Conservation (phyloP, 192 early-diverging fungal species). For the Coemansia sp. region DNA sequence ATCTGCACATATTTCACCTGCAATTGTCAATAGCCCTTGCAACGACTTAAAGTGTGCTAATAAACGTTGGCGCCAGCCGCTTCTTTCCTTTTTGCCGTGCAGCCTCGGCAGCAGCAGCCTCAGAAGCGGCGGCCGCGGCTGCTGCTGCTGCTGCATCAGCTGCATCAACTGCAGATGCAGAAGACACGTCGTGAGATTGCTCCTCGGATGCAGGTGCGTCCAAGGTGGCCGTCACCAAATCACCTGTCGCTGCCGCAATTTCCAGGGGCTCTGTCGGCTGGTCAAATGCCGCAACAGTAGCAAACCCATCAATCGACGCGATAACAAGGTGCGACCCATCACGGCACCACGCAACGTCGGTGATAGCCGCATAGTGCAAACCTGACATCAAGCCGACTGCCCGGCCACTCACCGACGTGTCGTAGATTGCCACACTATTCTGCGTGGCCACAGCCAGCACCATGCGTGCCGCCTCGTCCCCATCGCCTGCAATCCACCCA, state of each 20-base stretch:
- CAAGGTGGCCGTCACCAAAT: not conserved
- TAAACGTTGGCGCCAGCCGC: slow-evolving; percentile 41
- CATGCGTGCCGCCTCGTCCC: slow-evolving; percentile 64
- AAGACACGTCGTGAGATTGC: too few species aligned
- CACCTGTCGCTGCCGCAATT: slow-evolving; percentile 6
- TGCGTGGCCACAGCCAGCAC: slow-evolving; percentile 85
- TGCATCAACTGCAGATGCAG: slow-evolving; percentile 1
- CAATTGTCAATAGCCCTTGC: too few species aligned
- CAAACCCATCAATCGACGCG: slow-evolving; percentile 85
- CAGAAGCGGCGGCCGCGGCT: not conserved
- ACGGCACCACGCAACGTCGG: slow-evolving; percentile 82
- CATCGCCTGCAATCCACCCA: slow-evolving; percentile 16
- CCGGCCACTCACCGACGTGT: slow-evolving; percentile 64
- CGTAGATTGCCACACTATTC: slow-evolving; percentile 80
- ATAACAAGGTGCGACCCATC: slow-evolving; percentile 76
- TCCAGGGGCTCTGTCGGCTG: slow-evolving; percentile 35
- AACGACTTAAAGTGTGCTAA: slow-evolving; percentile 23
- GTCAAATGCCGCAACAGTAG: slow-evolving; percentile 71
- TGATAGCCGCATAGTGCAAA: slow-evolving; percentile 86
- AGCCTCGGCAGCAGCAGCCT: slow-evolving; percentile 4
- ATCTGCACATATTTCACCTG: too few species aligned
- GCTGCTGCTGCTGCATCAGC: not conserved
- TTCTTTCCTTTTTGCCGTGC: slow-evolving; percentile 20
- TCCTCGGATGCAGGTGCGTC: too few species aligned
- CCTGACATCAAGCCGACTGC: slow-evolving; percentile 74